Conservation (phyloP, 2,329 filamentous ascomycete genomes). For the Paecilomyces fulvus region DNA sequence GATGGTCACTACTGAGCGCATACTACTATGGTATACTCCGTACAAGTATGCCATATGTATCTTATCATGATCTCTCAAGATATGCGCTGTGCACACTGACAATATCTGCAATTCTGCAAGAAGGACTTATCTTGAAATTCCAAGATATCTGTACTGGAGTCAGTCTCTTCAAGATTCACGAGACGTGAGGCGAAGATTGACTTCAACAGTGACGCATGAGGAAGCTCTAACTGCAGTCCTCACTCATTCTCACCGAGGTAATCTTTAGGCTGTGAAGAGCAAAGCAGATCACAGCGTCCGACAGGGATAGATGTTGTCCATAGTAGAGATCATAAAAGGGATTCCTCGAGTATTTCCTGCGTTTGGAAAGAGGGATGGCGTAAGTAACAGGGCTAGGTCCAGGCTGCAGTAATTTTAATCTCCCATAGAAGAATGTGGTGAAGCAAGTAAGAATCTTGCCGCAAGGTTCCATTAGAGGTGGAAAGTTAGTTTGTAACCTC, state of each 20-base stretch:
- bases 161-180: too few relatives aligned
- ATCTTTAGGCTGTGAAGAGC: too few relatives aligned
- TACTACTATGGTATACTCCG: too few relatives aligned
- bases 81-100: background rate
- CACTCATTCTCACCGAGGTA: too few relatives aligned
- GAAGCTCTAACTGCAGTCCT: too few relatives aligned
- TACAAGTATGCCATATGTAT: background rate
- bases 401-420: background rate
- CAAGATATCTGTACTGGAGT: background rate
- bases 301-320: too few relatives aligned
- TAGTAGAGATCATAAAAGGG: background rate
- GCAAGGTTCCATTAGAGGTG: background rate
- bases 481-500: background rate
- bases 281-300: too few relatives aligned
- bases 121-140: background rate
- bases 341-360: background rate
- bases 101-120: background rate
- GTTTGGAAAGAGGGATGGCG: background rate
- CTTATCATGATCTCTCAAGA: background rate
- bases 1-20: background rate
- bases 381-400: background rate
- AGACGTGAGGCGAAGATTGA: too few relatives aligned
- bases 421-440: background rate
- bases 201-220: too few relatives aligned
- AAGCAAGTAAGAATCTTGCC: background rate